These are phyloP conservation scores for button mushroom (Agaricus bisporus) DNA, from an alignment of 768 basidiomycete species.

Conservation along the genomic window DNA sequence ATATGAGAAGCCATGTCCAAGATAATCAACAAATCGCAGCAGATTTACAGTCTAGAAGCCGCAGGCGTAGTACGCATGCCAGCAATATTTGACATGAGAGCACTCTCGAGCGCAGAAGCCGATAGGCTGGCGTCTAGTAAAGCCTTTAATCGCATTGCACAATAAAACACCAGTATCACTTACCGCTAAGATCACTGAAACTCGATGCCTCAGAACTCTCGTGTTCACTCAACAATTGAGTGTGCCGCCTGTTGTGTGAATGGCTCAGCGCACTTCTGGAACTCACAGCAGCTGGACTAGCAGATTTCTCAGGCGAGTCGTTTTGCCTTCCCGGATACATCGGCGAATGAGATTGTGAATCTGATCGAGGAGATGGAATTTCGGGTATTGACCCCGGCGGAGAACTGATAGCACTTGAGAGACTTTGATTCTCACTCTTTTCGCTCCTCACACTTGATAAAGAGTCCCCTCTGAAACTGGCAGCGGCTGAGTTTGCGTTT, in stretches of 20 bases:
- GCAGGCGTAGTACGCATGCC: conserved; percentile 30
- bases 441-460: conserved; percentile 43
- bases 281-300: conserved; percentile 56
- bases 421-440: conserved; percentile 59
- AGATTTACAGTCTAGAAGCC: conserved; percentile 62
- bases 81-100: conserved; percentile 66
- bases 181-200: conserved; percentile 85
- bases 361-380: conserved; percentile 66
- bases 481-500: conserved; percentile 24
- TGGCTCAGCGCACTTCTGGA: conserved; percentile 49
- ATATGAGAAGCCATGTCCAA: background rate
- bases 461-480: conserved; percentile 30
- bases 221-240: conserved; percentile 44
- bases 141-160: background rate
- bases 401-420: conserved; percentile 69
- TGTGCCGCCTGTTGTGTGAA: conserved; percentile 41
- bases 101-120: conserved; percentile 75
- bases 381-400: conserved; percentile 77
- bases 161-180: conserved; percentile 15
- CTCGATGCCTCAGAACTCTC: conserved; percentile 73
- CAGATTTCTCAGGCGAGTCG: conserved; percentile 48
- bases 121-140: conserved; percentile 65
- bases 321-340: conserved; percentile 36
- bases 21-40: conserved; percentile 12
- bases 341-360: conserved; percentile 49